A percentile compares a stretch with the other conserved stretches of the same genome.
Evolutionary conservation across 2,329 filamentous ascomycete species (phyloP).

Genomic region (Zymoseptoria passerinii): DNA sequence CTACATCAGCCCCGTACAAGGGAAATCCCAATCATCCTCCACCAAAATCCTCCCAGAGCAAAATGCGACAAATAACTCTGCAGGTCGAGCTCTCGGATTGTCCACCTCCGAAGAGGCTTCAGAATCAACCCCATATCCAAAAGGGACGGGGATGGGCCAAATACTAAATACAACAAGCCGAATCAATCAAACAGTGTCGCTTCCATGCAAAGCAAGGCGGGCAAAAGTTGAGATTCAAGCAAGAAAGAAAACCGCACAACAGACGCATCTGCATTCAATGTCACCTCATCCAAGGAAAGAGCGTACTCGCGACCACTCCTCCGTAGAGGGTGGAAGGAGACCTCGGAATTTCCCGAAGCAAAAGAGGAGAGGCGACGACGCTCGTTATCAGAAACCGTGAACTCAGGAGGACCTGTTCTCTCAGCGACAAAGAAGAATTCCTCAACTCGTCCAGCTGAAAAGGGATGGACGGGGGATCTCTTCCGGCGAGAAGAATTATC

Average conservation of each 20-base stretch:
- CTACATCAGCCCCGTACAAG: background rate
- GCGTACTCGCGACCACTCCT: background rate
- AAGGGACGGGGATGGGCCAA: conserved; percentile 25
- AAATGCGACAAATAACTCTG: background rate
- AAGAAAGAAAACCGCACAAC: conserved; percentile 25
- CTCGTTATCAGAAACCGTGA: background rate
- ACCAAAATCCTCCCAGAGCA: background rate
- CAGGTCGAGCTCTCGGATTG: background rate
- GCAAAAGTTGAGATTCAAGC: background rate
- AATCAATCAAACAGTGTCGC: background rate
- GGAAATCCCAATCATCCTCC: background rate
- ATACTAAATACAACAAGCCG: background rate
- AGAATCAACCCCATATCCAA: conserved; percentile 28
- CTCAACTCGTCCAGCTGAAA: background rate
- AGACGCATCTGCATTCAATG: conserved; percentile 2
- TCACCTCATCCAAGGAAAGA: background rate
- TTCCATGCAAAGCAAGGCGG: background rate
- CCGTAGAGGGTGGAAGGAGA: background rate
- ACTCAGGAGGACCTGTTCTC: background rate
- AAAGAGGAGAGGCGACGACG: background rate
- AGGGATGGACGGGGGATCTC: background rate
- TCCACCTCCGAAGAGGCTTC: background rate
- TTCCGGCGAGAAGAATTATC: background rate
- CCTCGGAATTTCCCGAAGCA: background rate
- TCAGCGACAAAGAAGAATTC: background rate